A percentile compares a stretch with the other conserved stretches of the same genome.
phyloP scores from a whole-genome alignment of 192 early-diverging fungal genomes.

The Backusella australiensis region DNA sequence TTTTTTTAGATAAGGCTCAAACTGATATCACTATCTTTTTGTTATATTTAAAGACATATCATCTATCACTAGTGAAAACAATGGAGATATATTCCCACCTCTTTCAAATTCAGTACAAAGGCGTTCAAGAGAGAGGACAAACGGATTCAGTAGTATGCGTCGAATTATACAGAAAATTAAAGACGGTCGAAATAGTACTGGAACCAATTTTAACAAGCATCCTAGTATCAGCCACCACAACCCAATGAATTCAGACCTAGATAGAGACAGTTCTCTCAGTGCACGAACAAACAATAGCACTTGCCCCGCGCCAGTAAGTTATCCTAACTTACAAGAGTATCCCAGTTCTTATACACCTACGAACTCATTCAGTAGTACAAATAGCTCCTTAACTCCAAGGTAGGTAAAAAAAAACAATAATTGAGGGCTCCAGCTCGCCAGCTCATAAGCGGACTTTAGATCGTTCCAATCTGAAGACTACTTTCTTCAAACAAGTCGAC shows the following conservation, averaged over 20 bases:
- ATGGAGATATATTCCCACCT: not conserved
- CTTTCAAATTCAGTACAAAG: not conserved
- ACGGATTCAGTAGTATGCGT: not conserved
- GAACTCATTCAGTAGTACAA: not conserved
- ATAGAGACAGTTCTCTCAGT: not conserved
- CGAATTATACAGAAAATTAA: not conserved
- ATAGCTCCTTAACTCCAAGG: not conserved
- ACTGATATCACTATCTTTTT: not conserved
- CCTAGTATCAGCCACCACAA: not conserved
- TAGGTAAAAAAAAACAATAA: not conserved
- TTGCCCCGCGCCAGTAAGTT: not conserved
- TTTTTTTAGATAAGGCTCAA: constrained; percentile 15
- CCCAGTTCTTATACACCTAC: not conserved
- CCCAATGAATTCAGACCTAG: not conserved
- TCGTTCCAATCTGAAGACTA: not conserved
- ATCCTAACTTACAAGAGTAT: not conserved
- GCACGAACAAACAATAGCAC: not conserved
- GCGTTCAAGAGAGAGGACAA: not conserved
- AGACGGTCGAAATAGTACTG: not conserved
- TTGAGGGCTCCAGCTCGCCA: not conserved
- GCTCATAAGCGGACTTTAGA: not conserved
- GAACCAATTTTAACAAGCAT: not conserved
- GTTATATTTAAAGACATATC: not conserved
- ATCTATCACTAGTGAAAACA: not conserved
- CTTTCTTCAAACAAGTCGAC: not conserved